Evolutionary conservation across 2,329 filamentous ascomycete species (phyloP).

Genomic region (Fusarium euwallaceae): DNA sequence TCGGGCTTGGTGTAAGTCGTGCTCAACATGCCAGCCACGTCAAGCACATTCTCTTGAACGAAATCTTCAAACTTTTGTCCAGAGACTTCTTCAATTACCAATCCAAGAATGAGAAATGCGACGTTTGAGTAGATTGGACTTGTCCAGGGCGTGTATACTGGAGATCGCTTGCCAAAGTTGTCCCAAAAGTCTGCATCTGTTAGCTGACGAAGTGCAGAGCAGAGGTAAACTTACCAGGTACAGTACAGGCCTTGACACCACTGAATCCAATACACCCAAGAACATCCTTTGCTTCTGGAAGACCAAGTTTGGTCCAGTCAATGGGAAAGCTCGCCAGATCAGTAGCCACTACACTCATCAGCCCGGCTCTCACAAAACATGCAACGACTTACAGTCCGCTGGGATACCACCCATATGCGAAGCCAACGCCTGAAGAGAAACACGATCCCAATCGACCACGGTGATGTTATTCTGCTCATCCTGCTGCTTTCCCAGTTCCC

Average conservation of each 20-base stretch:
- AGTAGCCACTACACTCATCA: conserved; percentile 10
- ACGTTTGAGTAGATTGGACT: conserved; percentile 18
- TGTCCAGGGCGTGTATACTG: not conserved
- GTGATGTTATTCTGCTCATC: not conserved
- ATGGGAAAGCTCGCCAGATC: conserved; percentile 9
- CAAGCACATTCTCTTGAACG: conserved; percentile 15
- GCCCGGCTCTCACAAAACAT: not conserved
- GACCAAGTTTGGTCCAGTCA: conserved; percentile 17
- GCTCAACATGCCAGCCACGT: conserved; percentile 16
- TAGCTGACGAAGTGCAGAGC: not conserved
- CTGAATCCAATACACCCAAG: not conserved
- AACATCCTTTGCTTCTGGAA: not conserved
- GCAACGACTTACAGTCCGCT: not conserved
- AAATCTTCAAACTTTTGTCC: not conserved
- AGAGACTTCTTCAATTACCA: conserved; percentile 15
- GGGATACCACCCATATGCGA: conserved; percentile 23
- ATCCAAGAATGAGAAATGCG: not conserved
- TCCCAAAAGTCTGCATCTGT: conserved; percentile 5
- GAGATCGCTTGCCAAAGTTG: conserved; percentile 21
- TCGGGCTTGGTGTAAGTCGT: conserved; percentile 18
- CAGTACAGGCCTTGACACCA: conserved; percentile 1
- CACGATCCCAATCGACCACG: conserved; percentile 5
- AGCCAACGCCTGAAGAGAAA: conserved; percentile 3
- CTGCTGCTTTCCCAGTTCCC: conserved; percentile 10
- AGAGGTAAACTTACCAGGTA: not conserved